Conservation (phyloP, 1,284 basidiomycete genomes). For the Kwoniella shivajii region DNA sequence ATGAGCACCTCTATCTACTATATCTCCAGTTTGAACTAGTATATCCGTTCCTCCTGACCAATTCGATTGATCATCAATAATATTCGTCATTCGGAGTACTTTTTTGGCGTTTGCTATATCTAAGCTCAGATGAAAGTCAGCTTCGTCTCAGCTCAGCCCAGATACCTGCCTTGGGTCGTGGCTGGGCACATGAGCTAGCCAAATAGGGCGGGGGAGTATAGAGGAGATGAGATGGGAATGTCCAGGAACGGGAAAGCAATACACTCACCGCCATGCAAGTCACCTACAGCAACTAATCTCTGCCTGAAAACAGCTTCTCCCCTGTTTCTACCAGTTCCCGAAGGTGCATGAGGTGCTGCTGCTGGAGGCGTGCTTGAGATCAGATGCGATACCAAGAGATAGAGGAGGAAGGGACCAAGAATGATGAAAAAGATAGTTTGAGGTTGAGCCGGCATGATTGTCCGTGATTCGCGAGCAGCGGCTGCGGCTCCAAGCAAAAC, state of each 20-base stretch:
- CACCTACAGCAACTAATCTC: constrained; percentile 69
- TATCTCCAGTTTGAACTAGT: constrained; percentile 91
- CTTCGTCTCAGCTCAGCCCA: background rate
- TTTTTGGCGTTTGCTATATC: constrained; percentile 23
- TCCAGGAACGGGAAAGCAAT: background rate
- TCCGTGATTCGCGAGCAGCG: no score
- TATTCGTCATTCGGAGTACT: constrained; percentile 74
- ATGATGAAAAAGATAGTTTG: constrained; percentile 9
- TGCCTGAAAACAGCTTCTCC: constrained; percentile 34
- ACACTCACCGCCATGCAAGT: constrained; percentile 67
- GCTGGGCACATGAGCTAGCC: no score
- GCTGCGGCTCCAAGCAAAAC: no score
- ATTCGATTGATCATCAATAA: constrained; percentile 64
- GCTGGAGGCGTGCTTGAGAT: constrained; percentile 4
- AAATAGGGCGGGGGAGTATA: no score
- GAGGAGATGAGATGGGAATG: no score
- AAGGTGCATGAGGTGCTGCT: constrained; percentile 8
- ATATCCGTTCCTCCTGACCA: constrained; percentile 79
- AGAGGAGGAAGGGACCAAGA: constrained; percentile 7
- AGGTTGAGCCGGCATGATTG: constrained; percentile 11
- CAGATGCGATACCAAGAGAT: no score
- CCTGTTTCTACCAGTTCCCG: background rate
- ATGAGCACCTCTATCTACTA: constrained; percentile 87
- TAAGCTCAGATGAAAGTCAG: background rate
- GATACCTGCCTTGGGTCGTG: background rate